Conservation (phyloP, 106 monocot species). For the Apostasia shenzhenica region DNA sequence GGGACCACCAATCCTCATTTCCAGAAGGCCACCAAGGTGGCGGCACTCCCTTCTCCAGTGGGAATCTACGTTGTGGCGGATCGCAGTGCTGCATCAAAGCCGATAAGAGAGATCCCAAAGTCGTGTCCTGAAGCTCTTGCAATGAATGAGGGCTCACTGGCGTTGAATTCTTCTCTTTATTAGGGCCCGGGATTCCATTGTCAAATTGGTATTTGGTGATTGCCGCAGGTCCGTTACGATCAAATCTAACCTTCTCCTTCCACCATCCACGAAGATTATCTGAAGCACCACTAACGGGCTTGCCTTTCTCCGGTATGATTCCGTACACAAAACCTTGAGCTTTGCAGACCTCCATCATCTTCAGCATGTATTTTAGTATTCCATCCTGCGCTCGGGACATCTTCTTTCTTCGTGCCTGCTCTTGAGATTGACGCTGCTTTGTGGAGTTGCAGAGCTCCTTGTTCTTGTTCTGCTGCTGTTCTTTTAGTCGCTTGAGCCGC, state of each 20-base stretch:
- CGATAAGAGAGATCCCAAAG: slow-evolving; percentile 15
- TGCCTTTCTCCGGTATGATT: slow-evolving; percentile 25
- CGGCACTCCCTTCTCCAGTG: slow-evolving; percentile 21
- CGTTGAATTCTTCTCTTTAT: slow-evolving; percentile 7
- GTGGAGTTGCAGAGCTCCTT: background rate
- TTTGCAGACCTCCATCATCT: slow-evolving; percentile 29
- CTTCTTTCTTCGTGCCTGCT: slow-evolving; percentile 21
- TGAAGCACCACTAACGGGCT: slow-evolving; percentile 17
- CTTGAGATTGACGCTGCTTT: slow-evolving; percentile 17
- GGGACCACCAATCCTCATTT: slow-evolving; percentile 15
- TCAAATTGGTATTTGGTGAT: slow-evolving; percentile 17
- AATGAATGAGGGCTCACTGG: slow-evolving; percentile 14
- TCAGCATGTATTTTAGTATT: slow-evolving; percentile 30
- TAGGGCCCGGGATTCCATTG: slow-evolving; percentile 9
- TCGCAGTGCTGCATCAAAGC: slow-evolving; percentile 29
- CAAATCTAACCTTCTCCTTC: slow-evolving; percentile 24
- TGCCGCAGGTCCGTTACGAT: slow-evolving; percentile 18
- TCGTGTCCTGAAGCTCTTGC: slow-evolving; percentile 26
- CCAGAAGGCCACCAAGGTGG: slow-evolving; percentile 25
- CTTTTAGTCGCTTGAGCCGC: slow-evolving; percentile 13
- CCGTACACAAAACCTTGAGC: slow-evolving; percentile 27
- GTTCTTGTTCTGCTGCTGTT: slow-evolving; percentile 4
- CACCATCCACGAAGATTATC: slow-evolving; percentile 26
- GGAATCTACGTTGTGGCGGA: slow-evolving; percentile 20
- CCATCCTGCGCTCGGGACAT: slow-evolving; percentile 28